Conservation (phyloP, 2,329 filamentous ascomycete genomes). For the Aspergillus phoenicis region DNA sequence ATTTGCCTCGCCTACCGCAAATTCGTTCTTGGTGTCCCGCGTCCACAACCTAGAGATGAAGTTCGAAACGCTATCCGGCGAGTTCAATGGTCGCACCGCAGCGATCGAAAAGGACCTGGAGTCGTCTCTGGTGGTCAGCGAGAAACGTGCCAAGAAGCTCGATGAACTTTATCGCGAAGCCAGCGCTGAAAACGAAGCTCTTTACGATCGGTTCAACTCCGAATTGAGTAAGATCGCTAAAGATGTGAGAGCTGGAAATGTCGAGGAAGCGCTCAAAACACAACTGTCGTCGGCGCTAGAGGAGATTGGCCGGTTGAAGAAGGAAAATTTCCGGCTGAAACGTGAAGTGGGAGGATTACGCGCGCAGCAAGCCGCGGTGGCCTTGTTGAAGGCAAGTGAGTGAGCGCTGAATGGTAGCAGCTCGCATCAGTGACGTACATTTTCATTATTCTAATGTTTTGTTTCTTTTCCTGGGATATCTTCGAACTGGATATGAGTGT, state of each 20-base stretch:
- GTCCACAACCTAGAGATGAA: slow-evolving; percentile 69
- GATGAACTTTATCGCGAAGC: slow-evolving; percentile 88
- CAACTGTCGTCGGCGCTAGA: slow-evolving; percentile 74
- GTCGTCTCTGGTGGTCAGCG: slow-evolving; percentile 69
- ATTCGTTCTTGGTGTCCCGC: slow-evolving; percentile 46
- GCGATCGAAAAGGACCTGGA: slow-evolving; percentile 72
- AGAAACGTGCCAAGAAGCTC: slow-evolving; percentile 76
- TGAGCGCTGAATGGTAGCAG: slow-evolving; percentile 11
- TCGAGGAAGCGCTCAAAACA: slow-evolving; percentile 74
- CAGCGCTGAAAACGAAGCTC: slow-evolving; percentile 85
- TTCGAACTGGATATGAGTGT: slow-evolving; percentile 20
- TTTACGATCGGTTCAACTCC: slow-evolving; percentile 91
- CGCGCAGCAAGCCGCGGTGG: slow-evolving; percentile 47
- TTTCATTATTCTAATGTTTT: slow-evolving; percentile 1
- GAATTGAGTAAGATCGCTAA: slow-evolving; percentile 82
- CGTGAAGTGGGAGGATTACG: slow-evolving; percentile 75
- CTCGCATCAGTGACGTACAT: background rate
- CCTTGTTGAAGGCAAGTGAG: slow-evolving; percentile 35
- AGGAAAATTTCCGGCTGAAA: slow-evolving; percentile 82
- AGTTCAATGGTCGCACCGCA: slow-evolving; percentile 63
- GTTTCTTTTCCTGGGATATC: slow-evolving; percentile 6
- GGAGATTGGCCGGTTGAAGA: slow-evolving; percentile 74
- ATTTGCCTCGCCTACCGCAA: slow-evolving; percentile 22
- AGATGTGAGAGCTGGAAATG: slow-evolving; percentile 73
- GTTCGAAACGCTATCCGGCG: slow-evolving; percentile 62